Percentiles rank a stretch among this genome's conserved stretches.
phyloP scores from a whole-genome alignment of 2,329 filamentous ascomycete genomes.

The Cordyceps fumosorosea region DNA sequence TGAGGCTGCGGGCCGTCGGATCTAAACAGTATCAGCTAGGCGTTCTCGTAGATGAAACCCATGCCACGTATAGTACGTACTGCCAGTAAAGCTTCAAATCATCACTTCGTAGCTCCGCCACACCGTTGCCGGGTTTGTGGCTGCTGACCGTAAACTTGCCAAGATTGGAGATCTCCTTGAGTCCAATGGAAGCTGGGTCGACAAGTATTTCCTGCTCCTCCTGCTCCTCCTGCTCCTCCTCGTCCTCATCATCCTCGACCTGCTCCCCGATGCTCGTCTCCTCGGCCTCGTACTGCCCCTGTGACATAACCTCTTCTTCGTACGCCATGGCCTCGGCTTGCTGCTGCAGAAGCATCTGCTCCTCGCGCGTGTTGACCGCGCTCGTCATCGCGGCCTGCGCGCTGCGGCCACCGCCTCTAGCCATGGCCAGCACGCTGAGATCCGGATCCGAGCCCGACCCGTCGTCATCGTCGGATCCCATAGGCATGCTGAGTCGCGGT shows the following conservation, averaged over 20 bases:
- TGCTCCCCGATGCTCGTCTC: conserved; percentile 24
- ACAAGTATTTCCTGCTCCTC: conserved; percentile 40
- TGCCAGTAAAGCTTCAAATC: conserved; percentile 74
- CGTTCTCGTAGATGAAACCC: not conserved
- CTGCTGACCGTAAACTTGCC: conserved; percentile 78
- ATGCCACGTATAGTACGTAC: conserved; percentile 35
- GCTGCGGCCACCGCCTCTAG: conserved; percentile 19
- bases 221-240: conserved; percentile 31
- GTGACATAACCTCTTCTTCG: conserved; percentile 20
- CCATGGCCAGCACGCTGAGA: conserved; percentile 30
- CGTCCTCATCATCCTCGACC: conserved; percentile 23
- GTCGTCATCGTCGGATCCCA: conserved; percentile 25
- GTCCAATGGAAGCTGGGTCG: conserved; percentile 44
- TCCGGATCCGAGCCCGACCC: conserved; percentile 31
- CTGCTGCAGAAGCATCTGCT: conserved; percentile 11
- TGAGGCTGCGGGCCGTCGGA: conserved; percentile 83
- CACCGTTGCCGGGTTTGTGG: conserved; percentile 72
- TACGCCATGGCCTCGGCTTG: conserved; percentile 22
- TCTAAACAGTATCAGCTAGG: conserved; percentile 29
- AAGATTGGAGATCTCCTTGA: conserved; percentile 81
- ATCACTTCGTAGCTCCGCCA: conserved; percentile 68
- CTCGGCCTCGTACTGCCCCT: conserved; percentile 19
- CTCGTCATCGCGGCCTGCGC: not conserved
- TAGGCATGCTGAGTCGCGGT: conserved; percentile 31
- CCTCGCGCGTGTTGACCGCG: conserved; percentile 9